Evolutionary conservation across 2,329 filamentous ascomycete species (phyloP).

Genomic region (Simplicillium aogashimaense): DNA sequence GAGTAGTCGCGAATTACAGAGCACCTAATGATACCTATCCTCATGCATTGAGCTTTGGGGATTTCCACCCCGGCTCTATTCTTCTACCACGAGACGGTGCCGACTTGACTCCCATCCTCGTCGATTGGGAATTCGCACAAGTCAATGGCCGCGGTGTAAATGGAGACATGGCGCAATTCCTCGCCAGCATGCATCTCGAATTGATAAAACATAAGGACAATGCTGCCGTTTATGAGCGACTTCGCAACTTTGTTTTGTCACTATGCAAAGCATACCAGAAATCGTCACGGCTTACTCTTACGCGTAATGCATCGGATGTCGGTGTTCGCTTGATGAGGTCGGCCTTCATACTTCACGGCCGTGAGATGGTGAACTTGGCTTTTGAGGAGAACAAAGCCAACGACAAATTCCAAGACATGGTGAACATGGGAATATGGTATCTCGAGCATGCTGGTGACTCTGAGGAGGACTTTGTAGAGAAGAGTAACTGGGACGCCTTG

Average conservation of each 20-base stretch:
- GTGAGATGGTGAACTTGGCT: constrained; percentile 11
- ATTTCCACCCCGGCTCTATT: constrained; percentile 11
- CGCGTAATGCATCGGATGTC: neutral
- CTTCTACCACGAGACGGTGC: constrained; percentile 3
- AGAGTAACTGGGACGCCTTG: constrained; percentile 8
- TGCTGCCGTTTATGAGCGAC: neutral
- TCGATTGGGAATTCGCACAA: constrained; percentile 12
- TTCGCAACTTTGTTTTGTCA: constrained; percentile 4
- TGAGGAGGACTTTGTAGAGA: constrained; percentile 5
- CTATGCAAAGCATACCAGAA: constrained; percentile 8
- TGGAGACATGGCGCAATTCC: constrained; percentile 12
- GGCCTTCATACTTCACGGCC: constrained; percentile 9
- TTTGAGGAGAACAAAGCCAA: constrained; percentile 4
- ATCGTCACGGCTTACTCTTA: constrained; percentile 2
- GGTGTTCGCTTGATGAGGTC: constrained; percentile 8
- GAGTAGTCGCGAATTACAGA: constrained; percentile 6
- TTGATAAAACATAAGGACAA: constrained; percentile 1
- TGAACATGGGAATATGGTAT: constrained; percentile 9
- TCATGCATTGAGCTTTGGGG: constrained; percentile 8
- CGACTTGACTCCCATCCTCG: constrained; percentile 7
- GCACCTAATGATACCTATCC: constrained; percentile 3
- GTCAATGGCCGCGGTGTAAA: constrained; percentile 10
- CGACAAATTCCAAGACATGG: constrained; percentile 5
- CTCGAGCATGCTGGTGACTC: constrained; percentile 9
- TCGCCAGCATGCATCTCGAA: constrained; percentile 9